Conservation (phyloP, 106 monocot species). For the Gastrodia elata region DNA sequence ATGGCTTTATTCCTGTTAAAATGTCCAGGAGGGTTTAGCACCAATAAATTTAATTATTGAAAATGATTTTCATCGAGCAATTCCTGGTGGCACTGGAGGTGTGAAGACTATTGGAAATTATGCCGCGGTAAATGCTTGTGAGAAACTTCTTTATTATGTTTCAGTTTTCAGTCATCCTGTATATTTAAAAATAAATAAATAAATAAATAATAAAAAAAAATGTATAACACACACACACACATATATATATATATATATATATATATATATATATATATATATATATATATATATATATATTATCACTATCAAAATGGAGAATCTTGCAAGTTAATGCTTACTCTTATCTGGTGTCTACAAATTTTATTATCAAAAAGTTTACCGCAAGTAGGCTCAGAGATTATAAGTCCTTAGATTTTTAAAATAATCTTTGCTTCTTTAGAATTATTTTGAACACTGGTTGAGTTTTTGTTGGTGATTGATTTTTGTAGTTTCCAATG, state of each 20-base stretch:
- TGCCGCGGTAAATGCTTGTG: conserved; percentile 49
- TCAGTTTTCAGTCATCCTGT: neutral
- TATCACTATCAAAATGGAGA: too few relatives aligned
- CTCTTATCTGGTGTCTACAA: neutral
- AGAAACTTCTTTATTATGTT: neutral
- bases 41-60: conserved; percentile 71
- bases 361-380: neutral
- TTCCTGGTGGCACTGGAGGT: conserved; percentile 69
- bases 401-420: neutral
- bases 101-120: conserved; percentile 89
- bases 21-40: conserved; percentile 57
- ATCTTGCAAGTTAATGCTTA: too few relatives aligned
- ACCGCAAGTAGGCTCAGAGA: neutral
- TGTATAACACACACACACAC: too few relatives aligned
- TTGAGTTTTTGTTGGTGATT: neutral
- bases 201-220: neutral
- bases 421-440: neutral
- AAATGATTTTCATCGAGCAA: conserved; percentile 60
- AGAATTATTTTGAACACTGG: neutral
- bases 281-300: neutral
- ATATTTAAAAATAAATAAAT: neutral
- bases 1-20: neutral
- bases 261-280: too few relatives aligned
- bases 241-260: too few relatives aligned
- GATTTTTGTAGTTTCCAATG: neutral